Evolutionary conservation across 805 yeast genomes (phyloP), one percentile per base, ranked within the genome.

Genomic region (Sugiyamaella floridensis): DNA sequence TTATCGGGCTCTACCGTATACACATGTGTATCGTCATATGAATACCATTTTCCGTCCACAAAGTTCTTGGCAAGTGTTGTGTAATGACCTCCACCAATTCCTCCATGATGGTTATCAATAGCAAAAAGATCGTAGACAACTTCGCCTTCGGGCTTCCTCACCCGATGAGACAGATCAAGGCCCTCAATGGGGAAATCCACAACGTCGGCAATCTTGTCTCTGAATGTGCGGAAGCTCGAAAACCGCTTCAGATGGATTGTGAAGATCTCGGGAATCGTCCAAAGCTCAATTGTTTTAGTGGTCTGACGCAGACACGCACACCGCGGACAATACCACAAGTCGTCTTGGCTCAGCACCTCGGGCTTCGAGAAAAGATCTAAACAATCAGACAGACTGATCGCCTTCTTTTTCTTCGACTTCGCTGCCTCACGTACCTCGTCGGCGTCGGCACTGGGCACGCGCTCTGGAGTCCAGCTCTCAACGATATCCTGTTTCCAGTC

Each of bases 81-180:
- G 68, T 93, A 92, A 71, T 93, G 98, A 1, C 99, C 98, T 4
- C 98, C 98, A 0, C 98, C 97, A 16, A 92, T 73, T 0, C 97
- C 97, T 48, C 98, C 99, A 66, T 77, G 89, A 65, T 93, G 99
- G 66, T 92, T 93, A 66, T 90, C 98, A 19, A 93, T 97, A 0
- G 93, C 98, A 61, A 87, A 76, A 56, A 93, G 72, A 65, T 93
- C 98, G 67, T 92, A 92, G 0, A 86, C 64, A n/a, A 68, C 60
- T 2, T 61, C 62, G 51, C 4, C 61, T 16, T 63, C 47, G 11
- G 42, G 50, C 22, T 49, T 65, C 2, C 71, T 74, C 4, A 87
- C 75, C 59, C 81, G 79, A n/a, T 75, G 71, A 1, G 79, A 65
- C 76, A 92, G 75, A 61, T 92, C 93, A 42, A 93, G 72, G 0